A percentile compares a stretch with the other conserved stretches of the same genome.
These are phyloP conservation scores for Trametes coccinea DNA, from an alignment of 768 basidiomycete genomes.

Conservation along the genomic window DNA sequence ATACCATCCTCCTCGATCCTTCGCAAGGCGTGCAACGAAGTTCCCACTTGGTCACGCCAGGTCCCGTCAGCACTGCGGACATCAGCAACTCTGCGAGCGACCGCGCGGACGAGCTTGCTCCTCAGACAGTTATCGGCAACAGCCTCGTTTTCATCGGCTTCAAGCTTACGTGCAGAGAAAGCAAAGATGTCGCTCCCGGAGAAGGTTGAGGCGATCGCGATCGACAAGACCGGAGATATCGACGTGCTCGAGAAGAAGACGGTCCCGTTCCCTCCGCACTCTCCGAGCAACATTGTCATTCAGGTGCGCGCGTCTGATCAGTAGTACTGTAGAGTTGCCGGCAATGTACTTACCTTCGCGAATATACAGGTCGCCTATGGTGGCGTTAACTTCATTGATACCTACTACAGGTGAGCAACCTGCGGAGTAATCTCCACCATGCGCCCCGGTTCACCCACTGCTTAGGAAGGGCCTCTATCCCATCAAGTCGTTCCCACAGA, in stretches of 20 bases:
- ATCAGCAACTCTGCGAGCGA: constrained; percentile 10
- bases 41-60: neutral
- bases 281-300: constrained; percentile 58
- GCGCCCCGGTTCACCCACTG: neutral
- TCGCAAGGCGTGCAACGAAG: neutral
- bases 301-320: constrained; percentile 34
- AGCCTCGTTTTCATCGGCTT: neutral
- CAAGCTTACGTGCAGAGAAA: neutral
- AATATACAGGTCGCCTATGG: constrained; percentile 61
- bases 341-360: neutral
- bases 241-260: constrained; percentile 73
- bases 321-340: neutral
- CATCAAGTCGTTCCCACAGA: constrained; percentile 55
- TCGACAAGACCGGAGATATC: constrained; percentile 70
- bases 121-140: constrained; percentile 35
- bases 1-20: constrained; percentile 20
- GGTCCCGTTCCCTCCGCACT: constrained; percentile 66
- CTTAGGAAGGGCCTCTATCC: constrained; percentile 66
- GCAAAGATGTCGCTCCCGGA: constrained; percentile 53
- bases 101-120: constrained; percentile 25
- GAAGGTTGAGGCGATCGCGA: constrained; percentile 70
- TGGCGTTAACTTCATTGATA: constrained; percentile 88
- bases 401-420: constrained; percentile 65
- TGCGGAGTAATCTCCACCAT: no score
- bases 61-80: neutral